Percentiles rank a stretch among this genome's conserved stretches.
Conservation (phyloP, 257 asterid species). For the Nicotiana benthamiana region DNA sequence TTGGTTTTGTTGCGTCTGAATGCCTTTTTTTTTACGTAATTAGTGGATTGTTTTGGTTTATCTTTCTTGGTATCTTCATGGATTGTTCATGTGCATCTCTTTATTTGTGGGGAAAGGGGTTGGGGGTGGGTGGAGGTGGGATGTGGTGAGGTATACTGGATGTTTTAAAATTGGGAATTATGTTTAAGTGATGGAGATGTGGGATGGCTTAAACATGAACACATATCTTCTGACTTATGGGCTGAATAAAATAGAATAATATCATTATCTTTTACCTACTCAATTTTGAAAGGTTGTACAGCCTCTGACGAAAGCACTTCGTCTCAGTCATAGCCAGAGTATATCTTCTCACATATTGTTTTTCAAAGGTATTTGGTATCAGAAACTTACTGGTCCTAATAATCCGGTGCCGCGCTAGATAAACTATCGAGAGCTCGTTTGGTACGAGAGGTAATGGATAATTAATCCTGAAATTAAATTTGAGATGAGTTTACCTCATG, state of each 20-base stretch:
- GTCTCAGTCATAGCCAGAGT: not conserved
- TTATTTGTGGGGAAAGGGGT: not conserved
- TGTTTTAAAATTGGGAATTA: not conserved
- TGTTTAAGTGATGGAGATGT: constrained; percentile 17
- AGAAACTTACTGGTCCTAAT: not conserved
- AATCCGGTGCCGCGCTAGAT: not conserved
- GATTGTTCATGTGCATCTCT: not conserved
- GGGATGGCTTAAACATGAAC: constrained; percentile 8
- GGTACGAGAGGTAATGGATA: too few relatives aligned
- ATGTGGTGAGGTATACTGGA: not conserved
- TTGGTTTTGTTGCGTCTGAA: constrained; percentile 14
- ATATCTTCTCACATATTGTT: not conserved
- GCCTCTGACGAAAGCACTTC: not conserved
- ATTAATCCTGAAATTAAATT: too few relatives aligned
- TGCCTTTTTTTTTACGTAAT: constrained; percentile 6
- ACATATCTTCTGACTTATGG: constrained; percentile 3
- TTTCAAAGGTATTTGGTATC: not conserved
- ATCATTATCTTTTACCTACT: not conserved
- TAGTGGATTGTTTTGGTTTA: constrained; percentile 2
- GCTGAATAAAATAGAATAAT: not conserved
- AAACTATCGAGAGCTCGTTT: too few relatives aligned
- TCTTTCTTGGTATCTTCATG: constrained; percentile 17
- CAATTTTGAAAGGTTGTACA: not conserved
- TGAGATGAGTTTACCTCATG: too few relatives aligned
- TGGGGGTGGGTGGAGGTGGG: not conserved